These are phyloP conservation scores for Chaetomium sp. DNA, from an alignment of 2,329 filamentous ascomycete genomes.

Conservation along the genomic window DNA sequence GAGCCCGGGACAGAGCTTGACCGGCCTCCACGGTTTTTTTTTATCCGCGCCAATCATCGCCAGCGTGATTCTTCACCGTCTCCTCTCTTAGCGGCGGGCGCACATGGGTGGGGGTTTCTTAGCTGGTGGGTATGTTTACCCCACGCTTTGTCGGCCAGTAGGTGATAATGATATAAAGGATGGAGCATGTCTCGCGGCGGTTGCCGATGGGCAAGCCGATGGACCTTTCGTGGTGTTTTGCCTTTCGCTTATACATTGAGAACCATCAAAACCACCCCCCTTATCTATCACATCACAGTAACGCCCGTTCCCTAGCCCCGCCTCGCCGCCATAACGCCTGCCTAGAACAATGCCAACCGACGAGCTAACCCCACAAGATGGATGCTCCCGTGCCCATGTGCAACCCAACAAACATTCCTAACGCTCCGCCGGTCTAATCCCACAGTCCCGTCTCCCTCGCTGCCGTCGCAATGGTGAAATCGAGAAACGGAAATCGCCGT, in stretches of 20 bases:
- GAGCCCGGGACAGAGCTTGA: constrained; percentile 19
- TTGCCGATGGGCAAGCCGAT: background rate
- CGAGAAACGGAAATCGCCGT: background rate
- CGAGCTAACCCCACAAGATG: background rate
- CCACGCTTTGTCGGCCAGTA: background rate
- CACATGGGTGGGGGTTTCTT: background rate
- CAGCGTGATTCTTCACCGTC: background rate
- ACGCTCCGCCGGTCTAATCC: background rate
- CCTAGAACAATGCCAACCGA: background rate
- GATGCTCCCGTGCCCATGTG: too few relatives aligned
- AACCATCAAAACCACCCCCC: too few relatives aligned
- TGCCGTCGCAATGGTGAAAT: background rate
- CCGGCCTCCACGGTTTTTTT: background rate
- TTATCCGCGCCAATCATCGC: constrained; percentile 26
- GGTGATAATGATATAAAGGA: background rate
- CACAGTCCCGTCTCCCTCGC: background rate
- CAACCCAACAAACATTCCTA: background rate
- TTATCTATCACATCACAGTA: too few relatives aligned
- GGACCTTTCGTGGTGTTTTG: background rate
- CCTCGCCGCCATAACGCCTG: background rate
- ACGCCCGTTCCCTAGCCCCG: background rate
- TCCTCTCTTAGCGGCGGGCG: background rate
- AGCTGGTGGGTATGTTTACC: background rate
- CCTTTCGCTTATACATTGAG: too few relatives aligned
- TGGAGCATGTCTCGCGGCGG: background rate